Evolutionary conservation across 1,139 yeast genomes (phyloP).

Genomic region (Suhomyces kunorum): DNA sequence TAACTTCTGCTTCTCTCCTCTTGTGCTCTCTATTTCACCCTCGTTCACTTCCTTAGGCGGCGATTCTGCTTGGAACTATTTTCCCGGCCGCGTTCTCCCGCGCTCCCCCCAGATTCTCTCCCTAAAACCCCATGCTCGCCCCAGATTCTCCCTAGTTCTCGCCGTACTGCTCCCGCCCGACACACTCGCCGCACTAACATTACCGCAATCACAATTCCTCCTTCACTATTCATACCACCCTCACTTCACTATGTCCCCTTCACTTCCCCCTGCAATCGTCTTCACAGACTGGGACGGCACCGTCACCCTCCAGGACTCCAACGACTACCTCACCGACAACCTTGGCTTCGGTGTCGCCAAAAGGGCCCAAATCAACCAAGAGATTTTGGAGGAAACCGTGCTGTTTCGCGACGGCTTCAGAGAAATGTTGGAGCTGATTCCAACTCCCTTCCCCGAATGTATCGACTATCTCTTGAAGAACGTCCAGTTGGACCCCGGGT

Average conservation of each 20-base stretch:
- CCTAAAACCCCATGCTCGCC: too few species aligned
- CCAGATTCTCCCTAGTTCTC: too few species aligned
- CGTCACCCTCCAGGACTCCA: constrained; percentile 86
- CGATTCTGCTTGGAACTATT: too few species aligned
- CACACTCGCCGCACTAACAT: too few species aligned
- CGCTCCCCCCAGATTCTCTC: too few species aligned
- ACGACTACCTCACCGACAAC: constrained; percentile 85
- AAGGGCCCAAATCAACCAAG: constrained; percentile 68
- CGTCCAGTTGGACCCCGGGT: constrained; percentile 86
- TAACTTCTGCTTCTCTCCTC: too few species aligned
- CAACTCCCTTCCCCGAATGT: constrained; percentile 80
- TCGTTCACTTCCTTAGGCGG: too few species aligned
- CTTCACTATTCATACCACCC: background rate
- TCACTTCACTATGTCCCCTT: background rate
- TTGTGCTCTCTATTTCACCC: too few species aligned
- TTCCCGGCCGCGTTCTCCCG: too few species aligned
- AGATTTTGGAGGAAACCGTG: constrained; percentile 66
- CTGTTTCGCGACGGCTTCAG: constrained; percentile 82
- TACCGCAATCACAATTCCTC: background rate
- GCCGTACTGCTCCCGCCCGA: too few species aligned
- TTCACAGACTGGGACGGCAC: constrained; percentile 99
- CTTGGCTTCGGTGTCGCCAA: constrained; percentile 79
- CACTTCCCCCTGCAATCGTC: constrained; percentile 56
- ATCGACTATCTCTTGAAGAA: constrained; percentile 61
- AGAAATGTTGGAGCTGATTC: constrained; percentile 78